phyloP scores from a whole-genome alignment of 2,329 filamentous ascomycete species.

The Penicillium sp. region DNA sequence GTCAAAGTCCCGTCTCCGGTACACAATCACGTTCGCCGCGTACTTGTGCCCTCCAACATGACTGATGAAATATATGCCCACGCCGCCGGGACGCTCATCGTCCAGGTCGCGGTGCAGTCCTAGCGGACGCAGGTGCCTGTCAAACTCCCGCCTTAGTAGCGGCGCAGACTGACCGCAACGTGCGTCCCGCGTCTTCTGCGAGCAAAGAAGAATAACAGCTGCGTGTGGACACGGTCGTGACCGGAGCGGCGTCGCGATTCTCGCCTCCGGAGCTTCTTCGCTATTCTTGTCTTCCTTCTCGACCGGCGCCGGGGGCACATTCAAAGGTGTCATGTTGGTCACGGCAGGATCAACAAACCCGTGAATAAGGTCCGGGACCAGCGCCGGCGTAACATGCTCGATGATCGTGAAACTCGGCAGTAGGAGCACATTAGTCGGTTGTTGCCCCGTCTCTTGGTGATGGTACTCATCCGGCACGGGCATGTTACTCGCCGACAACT shows the following conservation, averaged over 20 bases:
- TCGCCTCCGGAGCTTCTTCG: slow-evolving; percentile 29
- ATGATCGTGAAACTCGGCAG: slow-evolving; percentile 84
- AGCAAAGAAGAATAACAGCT: slow-evolving; percentile 90
- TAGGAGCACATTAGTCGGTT: slow-evolving; percentile 79
- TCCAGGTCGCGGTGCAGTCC: slow-evolving; percentile 85
- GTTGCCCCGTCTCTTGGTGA: slow-evolving; percentile 58
- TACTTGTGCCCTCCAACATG: slow-evolving; percentile 98
- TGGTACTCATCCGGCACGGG: slow-evolving; percentile 72
- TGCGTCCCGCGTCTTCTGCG: slow-evolving; percentile 90
- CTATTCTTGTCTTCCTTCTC: slow-evolving; percentile 24
- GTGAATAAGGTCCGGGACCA: slow-evolving; percentile 73
- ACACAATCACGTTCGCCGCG: slow-evolving; percentile 91
- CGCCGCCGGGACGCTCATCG: slow-evolving; percentile 87
- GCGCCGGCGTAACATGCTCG: slow-evolving; percentile 79
- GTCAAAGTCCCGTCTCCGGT: slow-evolving; percentile 63
- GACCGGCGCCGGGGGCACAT: slow-evolving; percentile 40
- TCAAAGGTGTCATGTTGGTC: slow-evolving; percentile 74
- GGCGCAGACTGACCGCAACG: slow-evolving; percentile 94
- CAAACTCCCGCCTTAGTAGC: slow-evolving; percentile 83
- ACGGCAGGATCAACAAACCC: slow-evolving; percentile 71
- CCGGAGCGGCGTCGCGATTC: slow-evolving; percentile 49
- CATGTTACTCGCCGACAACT: slow-evolving; percentile 92
- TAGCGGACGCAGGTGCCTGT: slow-evolving; percentile 82
- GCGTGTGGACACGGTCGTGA: slow-evolving; percentile 77
- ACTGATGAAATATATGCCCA: slow-evolving; percentile 94